Evolutionary conservation across 345 rosid genomes (phyloP).

Genomic region (Aurinia saxatilis): DNA sequence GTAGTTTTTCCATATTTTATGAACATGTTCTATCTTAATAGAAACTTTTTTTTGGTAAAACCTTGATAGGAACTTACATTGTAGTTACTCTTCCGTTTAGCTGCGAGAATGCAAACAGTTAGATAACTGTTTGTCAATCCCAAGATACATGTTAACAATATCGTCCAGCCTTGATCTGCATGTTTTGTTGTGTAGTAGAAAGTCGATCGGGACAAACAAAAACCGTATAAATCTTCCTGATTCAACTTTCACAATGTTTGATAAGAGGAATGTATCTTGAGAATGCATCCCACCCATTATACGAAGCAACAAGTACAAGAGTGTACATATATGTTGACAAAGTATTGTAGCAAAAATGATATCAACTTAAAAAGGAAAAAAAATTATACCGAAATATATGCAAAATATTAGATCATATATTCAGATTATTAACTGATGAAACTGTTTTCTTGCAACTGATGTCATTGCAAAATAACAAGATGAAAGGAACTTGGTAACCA

Average conservation of each 20-base stretch:
- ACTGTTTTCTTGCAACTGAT: too few species aligned
- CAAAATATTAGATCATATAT: too few species aligned
- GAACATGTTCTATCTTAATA: background rate
- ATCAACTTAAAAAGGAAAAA: background rate
- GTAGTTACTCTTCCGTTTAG: background rate
- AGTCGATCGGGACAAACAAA: slow-evolving; percentile 56
- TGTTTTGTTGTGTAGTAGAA: slow-evolving; percentile 69
- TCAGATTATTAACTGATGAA: too few species aligned
- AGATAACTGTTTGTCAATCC: slow-evolving; percentile 63
- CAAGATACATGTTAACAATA: slow-evolving; percentile 44
- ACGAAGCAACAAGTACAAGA: slow-evolving; percentile 50
- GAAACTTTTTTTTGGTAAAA: too few species aligned
- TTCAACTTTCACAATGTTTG: slow-evolving; percentile 40
- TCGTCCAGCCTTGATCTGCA: slow-evolving; percentile 80
- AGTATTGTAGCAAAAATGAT: background rate
- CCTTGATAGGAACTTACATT: background rate
- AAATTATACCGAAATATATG: too few species aligned
- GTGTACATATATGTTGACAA: slow-evolving; percentile 35
- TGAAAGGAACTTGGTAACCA: too few species aligned
- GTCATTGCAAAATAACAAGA: too few species aligned
- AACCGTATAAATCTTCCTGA: slow-evolving; percentile 55
- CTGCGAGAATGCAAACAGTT: slow-evolving; percentile 58
- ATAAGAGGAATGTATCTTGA: slow-evolving; percentile 48
- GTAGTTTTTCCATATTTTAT: too few species aligned
- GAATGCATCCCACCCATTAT: slow-evolving; percentile 52